phyloP scores from a whole-genome alignment of 352 stramenopile genomes.

The Lagenidium sp. region DNA sequence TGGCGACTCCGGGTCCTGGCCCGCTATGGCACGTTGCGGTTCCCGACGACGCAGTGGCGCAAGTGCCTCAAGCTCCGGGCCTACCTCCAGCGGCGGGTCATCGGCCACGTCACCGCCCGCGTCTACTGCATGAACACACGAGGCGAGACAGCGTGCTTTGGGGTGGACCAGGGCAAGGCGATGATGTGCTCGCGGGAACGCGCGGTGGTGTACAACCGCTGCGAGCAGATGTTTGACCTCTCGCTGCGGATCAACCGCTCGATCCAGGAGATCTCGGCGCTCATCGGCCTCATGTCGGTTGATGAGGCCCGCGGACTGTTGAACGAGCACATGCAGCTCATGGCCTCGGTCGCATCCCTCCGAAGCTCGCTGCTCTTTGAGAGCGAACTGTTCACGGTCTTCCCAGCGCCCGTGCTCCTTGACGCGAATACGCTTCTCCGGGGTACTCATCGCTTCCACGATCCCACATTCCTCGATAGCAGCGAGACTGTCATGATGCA shows the following conservation, averaged over 20 bases:
- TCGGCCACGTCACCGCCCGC: conserved; percentile 44
- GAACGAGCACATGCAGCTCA: conserved; percentile 81
- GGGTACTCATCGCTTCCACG: conserved; percentile 43
- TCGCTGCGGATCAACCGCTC: conserved; percentile 83
- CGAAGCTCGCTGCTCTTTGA: conserved; percentile 76
- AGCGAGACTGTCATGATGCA: conserved; percentile 79
- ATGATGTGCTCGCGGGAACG: conserved; percentile 77
- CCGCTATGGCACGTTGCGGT: conserved; percentile 41
- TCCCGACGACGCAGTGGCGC: conserved; percentile 42
- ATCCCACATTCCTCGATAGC: conserved; percentile 43
- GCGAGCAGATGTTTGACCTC: conserved; percentile 82
- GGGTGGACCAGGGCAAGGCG: conserved; percentile 30
- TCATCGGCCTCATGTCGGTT: conserved; percentile 75
- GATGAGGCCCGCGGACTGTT: conserved; percentile 65
- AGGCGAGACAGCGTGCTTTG: conserved; percentile 64
- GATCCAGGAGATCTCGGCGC: conserved; percentile 80
- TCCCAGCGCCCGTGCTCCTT: conserved; percentile 66
- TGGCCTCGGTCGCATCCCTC: conserved; percentile 70
- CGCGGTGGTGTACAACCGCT: conserved; percentile 74
- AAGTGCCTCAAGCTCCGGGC: conserved; percentile 54
- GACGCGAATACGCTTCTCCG: conserved; percentile 70
- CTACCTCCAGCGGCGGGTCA: conserved; percentile 51
- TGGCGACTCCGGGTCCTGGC: conserved; percentile 48
- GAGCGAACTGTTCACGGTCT: conserved; percentile 80
- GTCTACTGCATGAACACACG: conserved; percentile 81